Percentiles rank a stretch among this genome's conserved stretches.
These are phyloP conservation scores for Penicillium simplicissimum DNA, from an alignment of 495 filamentous ascomycete species.

Conservation along the genomic window DNA sequence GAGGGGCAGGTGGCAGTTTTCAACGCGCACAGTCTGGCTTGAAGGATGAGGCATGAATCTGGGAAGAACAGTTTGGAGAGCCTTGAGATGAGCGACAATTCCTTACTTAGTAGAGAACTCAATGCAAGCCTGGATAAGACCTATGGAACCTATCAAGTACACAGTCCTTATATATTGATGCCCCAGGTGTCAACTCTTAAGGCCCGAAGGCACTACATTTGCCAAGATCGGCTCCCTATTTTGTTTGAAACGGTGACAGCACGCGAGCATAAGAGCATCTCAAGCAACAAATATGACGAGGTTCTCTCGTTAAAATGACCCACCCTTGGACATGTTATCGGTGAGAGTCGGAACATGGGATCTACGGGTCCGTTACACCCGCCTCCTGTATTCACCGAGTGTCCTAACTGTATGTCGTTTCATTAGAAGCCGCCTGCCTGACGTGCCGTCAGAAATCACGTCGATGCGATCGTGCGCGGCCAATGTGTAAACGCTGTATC, in stretches of 20 bases:
- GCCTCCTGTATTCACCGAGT: not conserved
- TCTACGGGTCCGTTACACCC: not conserved
- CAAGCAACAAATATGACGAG: not conserved
- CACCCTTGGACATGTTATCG: not conserved
- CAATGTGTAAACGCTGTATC: constrained; percentile 23
- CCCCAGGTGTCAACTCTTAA: not conserved
- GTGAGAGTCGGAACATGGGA: not conserved
- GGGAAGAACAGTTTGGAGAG: no score
- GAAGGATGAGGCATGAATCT: no score
- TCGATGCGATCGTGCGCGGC: constrained; percentile 25
- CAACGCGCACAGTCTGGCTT: no score
- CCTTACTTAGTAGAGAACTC: no score
- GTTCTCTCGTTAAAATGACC: not conserved
- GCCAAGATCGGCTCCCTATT: not conserved
- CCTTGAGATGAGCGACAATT: no score
- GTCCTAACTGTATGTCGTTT: not conserved
- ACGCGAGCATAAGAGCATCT: not conserved
- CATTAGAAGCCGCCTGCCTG: constrained; percentile 22
- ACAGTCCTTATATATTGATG: no score
- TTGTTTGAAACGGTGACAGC: not conserved
- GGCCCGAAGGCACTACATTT: not conserved
- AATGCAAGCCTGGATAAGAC: no score
- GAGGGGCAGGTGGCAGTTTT: no score
- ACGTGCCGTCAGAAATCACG: constrained; percentile 28
- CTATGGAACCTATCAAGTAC: no score